Evolutionary conservation across 768 basidiomycete genomes (phyloP), one percentile per base, ranked within the genome.

Genomic region (Psilocybe azurescens): DNA sequence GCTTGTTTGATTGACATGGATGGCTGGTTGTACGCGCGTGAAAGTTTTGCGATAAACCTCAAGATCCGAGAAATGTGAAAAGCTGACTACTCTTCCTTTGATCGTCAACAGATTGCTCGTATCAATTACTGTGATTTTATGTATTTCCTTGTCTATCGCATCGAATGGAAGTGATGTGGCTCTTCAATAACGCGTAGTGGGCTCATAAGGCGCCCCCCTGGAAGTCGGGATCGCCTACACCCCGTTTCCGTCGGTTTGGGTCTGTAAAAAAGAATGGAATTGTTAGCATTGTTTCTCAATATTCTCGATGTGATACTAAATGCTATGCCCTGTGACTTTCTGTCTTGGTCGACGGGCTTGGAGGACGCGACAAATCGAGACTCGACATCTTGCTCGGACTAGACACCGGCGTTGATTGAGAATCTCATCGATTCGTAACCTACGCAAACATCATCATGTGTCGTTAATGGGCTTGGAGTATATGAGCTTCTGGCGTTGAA

Each of bases 1-100:
- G 16, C 38, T 47, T 18, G 20, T 30, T 53, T 60, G 52, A 49
- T 54, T 60, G 53, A 60, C 59, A 54, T 48, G 46, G 52, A 59
- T 28, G 51, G 51, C 10, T 16, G 30, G 47, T n/a, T 52, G 29
- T 29, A 16, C 52, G 53, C 52, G 53, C 53, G 44, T 28, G 46
- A 36, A 36, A 32, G 18, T 8, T 60, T 16, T 47, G 16, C 46
- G 20, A 16, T 47, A 16, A 47, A 47, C 46, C 46, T 47, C 46
- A 16, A 20, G 46, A 47, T 16, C 14, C 14, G 46, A 16, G 16
- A 47, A 47, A 16, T 47, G 6, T 20, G 20, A 13, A 20, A 6
- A 20, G 20, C 20, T 16, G 16, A 16, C 20, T 16, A 6, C 16
- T 16, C 20, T 16, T 47, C 39, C 16, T 41, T 41, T 10, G 10